Evolutionary conservation across 2,329 filamentous ascomycete species (phyloP).

Genomic region (Aspergillus ruber): DNA sequence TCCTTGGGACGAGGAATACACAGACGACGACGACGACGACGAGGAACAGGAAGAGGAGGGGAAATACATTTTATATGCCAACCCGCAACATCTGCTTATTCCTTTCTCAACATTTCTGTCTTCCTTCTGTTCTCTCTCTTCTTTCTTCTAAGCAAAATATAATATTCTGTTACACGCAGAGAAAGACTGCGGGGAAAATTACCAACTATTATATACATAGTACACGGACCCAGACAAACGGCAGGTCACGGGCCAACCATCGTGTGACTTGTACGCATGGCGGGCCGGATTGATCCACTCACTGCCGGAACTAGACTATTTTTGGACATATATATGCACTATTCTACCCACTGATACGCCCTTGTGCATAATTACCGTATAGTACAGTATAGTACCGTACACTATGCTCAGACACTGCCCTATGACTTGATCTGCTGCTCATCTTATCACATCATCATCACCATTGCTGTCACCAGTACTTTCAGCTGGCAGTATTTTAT

Average conservation of each 20-base stretch:
- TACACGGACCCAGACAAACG: too few species aligned
- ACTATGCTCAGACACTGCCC: not conserved
- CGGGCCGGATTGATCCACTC: not conserved
- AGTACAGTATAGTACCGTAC: not conserved
- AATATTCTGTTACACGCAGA: not conserved
- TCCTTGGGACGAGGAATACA: constrained; percentile 14
- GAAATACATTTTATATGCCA: constrained; percentile 7
- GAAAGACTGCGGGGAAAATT: not conserved
- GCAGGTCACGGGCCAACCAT: not conserved
- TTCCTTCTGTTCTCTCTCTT: not conserved
- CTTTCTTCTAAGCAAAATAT: not conserved
- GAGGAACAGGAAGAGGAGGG: constrained; percentile 13
- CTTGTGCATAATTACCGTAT: not conserved
- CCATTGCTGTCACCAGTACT: not conserved
- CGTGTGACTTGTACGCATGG: not conserved
- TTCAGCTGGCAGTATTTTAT: not conserved
- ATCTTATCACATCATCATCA: not conserved
- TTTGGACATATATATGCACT: not conserved
- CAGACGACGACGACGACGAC: constrained; percentile 19
- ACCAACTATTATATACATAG: not conserved
- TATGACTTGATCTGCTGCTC: not conserved
- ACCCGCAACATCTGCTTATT: not conserved
- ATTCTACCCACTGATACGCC: not conserved
- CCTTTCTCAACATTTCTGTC: not conserved
- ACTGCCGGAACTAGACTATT: not conserved